phyloP scores from a whole-genome alignment of 2,329 filamentous ascomycete species.

The Botryosphaeria dothidea region DNA sequence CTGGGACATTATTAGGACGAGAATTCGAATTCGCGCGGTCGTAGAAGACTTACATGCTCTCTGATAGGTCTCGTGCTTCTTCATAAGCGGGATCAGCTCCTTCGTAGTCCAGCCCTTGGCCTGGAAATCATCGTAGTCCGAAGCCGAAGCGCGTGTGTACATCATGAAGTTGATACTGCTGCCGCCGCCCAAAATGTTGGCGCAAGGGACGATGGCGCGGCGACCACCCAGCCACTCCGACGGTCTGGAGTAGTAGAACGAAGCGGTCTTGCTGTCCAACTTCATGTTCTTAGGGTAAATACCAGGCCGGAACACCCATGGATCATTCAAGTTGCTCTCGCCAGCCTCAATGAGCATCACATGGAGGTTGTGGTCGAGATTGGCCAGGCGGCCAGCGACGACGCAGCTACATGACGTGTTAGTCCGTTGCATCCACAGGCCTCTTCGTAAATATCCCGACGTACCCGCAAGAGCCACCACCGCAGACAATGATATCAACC shows the following conservation, averaged over 20 bases:
- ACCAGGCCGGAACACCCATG: constrained; percentile 73
- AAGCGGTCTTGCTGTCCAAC: constrained; percentile 76
- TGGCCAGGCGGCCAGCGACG: constrained; percentile 63
- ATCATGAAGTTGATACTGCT: constrained; percentile 81
- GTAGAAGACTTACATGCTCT: constrained; percentile 48
- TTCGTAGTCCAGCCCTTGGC: constrained; percentile 78
- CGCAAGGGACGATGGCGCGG: constrained; percentile 72
- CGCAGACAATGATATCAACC: constrained; percentile 78
- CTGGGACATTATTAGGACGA: constrained; percentile 34
- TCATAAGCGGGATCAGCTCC: constrained; percentile 75
- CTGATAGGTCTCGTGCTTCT: constrained; percentile 79
- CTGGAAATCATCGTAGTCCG: constrained; percentile 77
- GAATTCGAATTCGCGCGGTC: not conserved
- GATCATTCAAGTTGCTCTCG: constrained; percentile 75
- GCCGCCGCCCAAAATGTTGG: constrained; percentile 70
- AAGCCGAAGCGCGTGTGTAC: constrained; percentile 71
- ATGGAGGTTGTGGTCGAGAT: constrained; percentile 71
- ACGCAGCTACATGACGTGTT: constrained; percentile 39
- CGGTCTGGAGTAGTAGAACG: constrained; percentile 76
- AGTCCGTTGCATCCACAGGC: not conserved
- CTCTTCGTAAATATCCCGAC: constrained; percentile 22
- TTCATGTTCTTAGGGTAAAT: constrained; percentile 81
- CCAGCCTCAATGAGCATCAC: constrained; percentile 71
- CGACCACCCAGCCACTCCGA: constrained; percentile 72
- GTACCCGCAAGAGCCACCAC: constrained; percentile 69